Conservation (phyloP, 1,139 yeast species). For the Saccharomyces hybrid region DNA sequence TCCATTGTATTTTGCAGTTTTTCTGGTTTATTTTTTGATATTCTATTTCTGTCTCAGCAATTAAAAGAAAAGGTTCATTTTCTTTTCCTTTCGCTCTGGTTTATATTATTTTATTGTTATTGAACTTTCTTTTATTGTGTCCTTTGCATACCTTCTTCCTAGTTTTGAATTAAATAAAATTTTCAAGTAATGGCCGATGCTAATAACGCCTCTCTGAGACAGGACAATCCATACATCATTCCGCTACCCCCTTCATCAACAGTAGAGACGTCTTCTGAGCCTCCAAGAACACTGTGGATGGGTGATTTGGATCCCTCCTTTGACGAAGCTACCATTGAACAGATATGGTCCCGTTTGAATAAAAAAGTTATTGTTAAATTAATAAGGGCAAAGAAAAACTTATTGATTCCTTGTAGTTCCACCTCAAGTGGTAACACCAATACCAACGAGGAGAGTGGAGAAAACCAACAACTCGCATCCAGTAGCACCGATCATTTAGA, state of each 20-base stretch:
- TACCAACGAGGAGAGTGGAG: background rate
- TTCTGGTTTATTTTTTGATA: background rate
- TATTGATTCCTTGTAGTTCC: constrained; percentile 28
- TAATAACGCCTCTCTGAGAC: background rate
- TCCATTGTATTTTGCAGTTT: background rate
- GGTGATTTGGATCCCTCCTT: constrained; percentile 86
- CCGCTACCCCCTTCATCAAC: constrained; percentile 12
- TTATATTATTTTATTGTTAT: background rate
- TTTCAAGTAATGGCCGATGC: background rate
- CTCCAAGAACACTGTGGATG: constrained; percentile 78
- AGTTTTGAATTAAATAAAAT: background rate
- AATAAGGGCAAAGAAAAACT: constrained; percentile 44
- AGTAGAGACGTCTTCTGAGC: constrained; percentile 22
- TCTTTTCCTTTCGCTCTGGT: background rate
- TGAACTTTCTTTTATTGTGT: background rate
- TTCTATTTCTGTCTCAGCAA: background rate
- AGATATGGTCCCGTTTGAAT: constrained; percentile 56
- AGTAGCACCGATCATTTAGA: constrained; percentile 4
- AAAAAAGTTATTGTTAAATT: constrained; percentile 48
- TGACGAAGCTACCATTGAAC: constrained; percentile 63
- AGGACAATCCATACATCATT: constrained; percentile 3
- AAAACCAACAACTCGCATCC: background rate
- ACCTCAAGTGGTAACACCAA: constrained; percentile 6
- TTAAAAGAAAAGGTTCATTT: background rate
- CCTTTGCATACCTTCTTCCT: background rate